Evolutionary conservation across 169 alveolate genomes (phyloP).

Genomic region (Plasmodium ovale): DNA sequence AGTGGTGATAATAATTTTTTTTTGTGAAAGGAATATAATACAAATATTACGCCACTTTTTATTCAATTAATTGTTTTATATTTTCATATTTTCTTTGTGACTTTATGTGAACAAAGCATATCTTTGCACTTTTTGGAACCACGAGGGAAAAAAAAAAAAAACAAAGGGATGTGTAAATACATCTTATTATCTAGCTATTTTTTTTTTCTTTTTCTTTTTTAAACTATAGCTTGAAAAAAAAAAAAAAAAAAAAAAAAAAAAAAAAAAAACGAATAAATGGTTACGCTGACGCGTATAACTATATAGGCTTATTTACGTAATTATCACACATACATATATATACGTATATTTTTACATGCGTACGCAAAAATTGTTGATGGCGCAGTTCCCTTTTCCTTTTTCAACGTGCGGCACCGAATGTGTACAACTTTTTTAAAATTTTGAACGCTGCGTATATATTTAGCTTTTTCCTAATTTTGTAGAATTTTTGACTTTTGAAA

Average conservation of each 20-base stretch:
- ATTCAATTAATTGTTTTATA: not conserved
- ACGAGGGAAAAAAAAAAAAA: slow-evolving; percentile 25
- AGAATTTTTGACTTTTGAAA: slow-evolving; percentile 29
- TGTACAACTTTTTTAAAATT: not conserved
- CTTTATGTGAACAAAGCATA: not conserved
- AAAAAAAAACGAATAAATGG: not conserved
- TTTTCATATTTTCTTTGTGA: not conserved
- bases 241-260: not conserved
- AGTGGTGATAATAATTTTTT: too few species aligned
- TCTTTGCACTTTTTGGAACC: not conserved
- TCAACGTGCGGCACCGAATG: too few species aligned
- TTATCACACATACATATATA: not conserved
- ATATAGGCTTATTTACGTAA: not conserved
- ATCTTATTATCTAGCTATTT: slow-evolving; percentile 33
- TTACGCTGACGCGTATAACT: not conserved
- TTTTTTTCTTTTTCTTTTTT: slow-evolving; percentile 26
- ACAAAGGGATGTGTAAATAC: slow-evolving; percentile 36
- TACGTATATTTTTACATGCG: not conserved
- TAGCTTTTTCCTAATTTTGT: slow-evolving; percentile 12
- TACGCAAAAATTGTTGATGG: too few species aligned
- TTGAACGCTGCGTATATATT: slow-evolving; percentile 4
- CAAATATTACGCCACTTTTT: too few species aligned
- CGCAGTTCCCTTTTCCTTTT: too few species aligned
- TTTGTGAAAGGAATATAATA: too few species aligned
- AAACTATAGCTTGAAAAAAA: slow-evolving; percentile 1